phyloP scores from a whole-genome alignment of 1,139 yeast species.

The Suhomyces atakaporum region DNA sequence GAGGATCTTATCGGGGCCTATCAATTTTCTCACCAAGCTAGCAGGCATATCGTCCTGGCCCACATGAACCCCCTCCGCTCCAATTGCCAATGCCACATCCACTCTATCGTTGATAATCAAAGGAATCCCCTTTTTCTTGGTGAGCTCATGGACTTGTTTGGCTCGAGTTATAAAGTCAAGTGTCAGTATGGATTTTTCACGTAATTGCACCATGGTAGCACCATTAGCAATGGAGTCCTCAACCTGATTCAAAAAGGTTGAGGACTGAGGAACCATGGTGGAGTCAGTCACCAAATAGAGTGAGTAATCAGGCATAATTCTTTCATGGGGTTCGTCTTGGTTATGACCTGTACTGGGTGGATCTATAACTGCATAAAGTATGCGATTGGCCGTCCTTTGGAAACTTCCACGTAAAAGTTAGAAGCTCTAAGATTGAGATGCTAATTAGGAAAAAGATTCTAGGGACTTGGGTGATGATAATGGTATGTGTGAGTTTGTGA shows the following conservation, averaged over 20 bases:
- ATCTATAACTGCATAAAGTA: not conserved
- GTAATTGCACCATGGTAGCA: conserved; percentile 76
- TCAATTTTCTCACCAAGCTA: conserved; percentile 53
- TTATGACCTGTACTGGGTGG: too few relatives aligned
- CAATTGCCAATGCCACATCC: conserved; percentile 87
- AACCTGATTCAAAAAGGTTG: conserved; percentile 62
- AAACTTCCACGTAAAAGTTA: too few relatives aligned
- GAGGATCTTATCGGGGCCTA: conserved; percentile 74
- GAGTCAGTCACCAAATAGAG: conserved; percentile 83
- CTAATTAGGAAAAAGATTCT: too few relatives aligned
- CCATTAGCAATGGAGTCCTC: conserved; percentile 67
- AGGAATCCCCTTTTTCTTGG: conserved; percentile 64
- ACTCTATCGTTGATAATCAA: conserved; percentile 84
- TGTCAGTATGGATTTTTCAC: conserved; percentile 78
- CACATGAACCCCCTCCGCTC: conserved; percentile 90
- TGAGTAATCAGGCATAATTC: conserved; percentile 49
- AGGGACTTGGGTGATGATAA: too few relatives aligned
- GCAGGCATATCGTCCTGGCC: conserved; percentile 92
- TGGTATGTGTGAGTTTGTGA: too few relatives aligned
- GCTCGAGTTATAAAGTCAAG: conserved; percentile 69
- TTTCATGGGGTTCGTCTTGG: too few relatives aligned
- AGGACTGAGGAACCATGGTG: conserved; percentile 66
- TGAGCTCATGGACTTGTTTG: conserved; percentile 56
- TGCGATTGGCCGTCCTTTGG: too few relatives aligned
- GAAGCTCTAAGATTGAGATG: too few relatives aligned